Evolutionary conservation across 352 stramenopile genomes (phyloP).

Genomic region (Phytophthora lateralis): DNA sequence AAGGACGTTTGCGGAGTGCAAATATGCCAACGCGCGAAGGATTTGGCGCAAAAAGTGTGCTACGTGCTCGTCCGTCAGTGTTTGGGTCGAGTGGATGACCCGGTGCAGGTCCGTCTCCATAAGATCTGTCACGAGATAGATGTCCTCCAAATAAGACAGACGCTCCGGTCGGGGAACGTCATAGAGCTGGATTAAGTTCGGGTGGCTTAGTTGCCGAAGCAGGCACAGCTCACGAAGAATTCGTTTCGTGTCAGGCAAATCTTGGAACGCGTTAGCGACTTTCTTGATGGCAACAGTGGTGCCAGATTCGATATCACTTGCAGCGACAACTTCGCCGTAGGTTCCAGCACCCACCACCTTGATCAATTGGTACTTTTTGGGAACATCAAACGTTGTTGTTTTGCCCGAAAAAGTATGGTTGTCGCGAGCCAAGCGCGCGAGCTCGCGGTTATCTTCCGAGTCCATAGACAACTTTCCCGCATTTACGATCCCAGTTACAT

Average conservation of each 20-base stretch:
- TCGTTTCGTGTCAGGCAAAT: slow-evolving; percentile 85
- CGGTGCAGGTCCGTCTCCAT: slow-evolving; percentile 95
- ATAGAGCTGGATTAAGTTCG: slow-evolving; percentile 94
- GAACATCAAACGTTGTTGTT: slow-evolving; percentile 74
- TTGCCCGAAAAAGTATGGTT: slow-evolving; percentile 77
- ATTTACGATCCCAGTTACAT: slow-evolving; percentile 10
- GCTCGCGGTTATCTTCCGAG: slow-evolving; percentile 36
- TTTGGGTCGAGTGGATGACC: slow-evolving; percentile 92
- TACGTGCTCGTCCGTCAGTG: slow-evolving; percentile 91
- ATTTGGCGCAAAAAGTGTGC: slow-evolving; percentile 98
- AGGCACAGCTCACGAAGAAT: slow-evolving; percentile 96
- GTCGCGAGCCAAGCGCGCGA: slow-evolving; percentile 48
- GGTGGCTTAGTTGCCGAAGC: slow-evolving; percentile 84
- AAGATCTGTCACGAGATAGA: slow-evolving; percentile 96
- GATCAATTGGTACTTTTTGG: slow-evolving; percentile 82
- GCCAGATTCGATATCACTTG: slow-evolving; percentile 77
- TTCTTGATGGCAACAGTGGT: slow-evolving; percentile 96
- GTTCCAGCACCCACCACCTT: slow-evolving; percentile 82
- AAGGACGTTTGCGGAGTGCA: slow-evolving; percentile 97
- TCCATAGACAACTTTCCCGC: slow-evolving; percentile 11
- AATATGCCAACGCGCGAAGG: slow-evolving; percentile 94
- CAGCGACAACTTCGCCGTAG: slow-evolving; percentile 84
- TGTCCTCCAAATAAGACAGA: slow-evolving; percentile 95
- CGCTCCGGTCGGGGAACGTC: slow-evolving; percentile 93
- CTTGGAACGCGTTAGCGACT: slow-evolving; percentile 84